Base-by-base conservation (phyloP, 2,329 filamentous ascomycete genomes). In the Ustilaginoidea virens region DNA sequence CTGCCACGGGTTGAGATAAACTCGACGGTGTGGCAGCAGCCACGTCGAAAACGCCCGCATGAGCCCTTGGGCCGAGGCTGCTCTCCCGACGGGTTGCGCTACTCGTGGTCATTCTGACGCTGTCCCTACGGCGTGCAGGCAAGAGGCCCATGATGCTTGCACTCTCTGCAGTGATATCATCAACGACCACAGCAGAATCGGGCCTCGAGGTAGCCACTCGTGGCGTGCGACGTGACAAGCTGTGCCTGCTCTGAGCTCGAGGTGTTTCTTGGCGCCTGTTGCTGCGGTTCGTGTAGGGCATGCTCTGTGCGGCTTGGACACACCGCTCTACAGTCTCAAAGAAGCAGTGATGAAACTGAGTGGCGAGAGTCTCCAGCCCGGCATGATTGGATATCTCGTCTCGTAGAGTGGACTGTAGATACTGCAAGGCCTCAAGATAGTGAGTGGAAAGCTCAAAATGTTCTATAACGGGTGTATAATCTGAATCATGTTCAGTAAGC, bases 331-430 rank as follows among this genome's bases (percentile, higher is more conserved):
- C 36, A 0, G 52, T 52, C 33, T 57, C 53, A 13, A 56, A 38
- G 30, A 58, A 57, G 36, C 52, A 55, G 21, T 56, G 53, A 20
- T 53, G 52, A 30, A 56, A 56, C 28, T 54, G 51, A 11, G 49
- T 52, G 0, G 51, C 48, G 1, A 58, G 38, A 0, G 53, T 55
- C 32, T 58, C 54, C 1, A 58, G 41, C 0, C 53, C 54, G 1
- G 47, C 45, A 0, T 44, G 48, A 24, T 55, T 55, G 22, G 51
- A 48, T 9, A 56, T 54, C 22, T 52, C 52, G 36, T 55, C 49
- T 20, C 46, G 43, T 1, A 58, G 46, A 1, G 45, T 50, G 2
- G 38, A 21, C 16, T 52, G 48, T 0, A 58, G 43, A 7, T 39
- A 36, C 4, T 49, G 38, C 23, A 58, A 52, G 1, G 50, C 46